These are phyloP conservation scores for Podila clonocystis DNA, from an alignment of 192 early-diverging fungal species.

Conservation along the genomic window DNA sequence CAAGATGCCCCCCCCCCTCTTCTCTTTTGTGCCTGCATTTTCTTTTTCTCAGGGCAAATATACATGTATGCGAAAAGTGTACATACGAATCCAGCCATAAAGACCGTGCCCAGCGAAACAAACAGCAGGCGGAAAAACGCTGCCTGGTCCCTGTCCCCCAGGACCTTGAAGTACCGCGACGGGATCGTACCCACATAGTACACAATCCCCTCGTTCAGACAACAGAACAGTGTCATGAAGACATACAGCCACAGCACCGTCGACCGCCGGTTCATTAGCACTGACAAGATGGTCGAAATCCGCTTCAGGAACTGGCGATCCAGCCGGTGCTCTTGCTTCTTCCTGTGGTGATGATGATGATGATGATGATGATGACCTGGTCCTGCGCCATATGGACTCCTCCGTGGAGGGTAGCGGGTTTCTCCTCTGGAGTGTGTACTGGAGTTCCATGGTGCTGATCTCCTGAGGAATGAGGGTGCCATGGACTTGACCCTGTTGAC, in stretches of 20 bases:
- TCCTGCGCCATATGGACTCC: not conserved
- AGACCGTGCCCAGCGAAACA: slow-evolving; percentile 63
- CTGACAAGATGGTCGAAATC: slow-evolving; percentile 24
- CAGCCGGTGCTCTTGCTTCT: slow-evolving; percentile 41
- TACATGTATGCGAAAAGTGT: slow-evolving; percentile 12
- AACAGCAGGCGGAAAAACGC: slow-evolving; percentile 70
- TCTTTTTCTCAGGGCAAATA: slow-evolving; percentile 8
- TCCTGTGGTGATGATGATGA: not conserved
- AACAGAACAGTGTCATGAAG: slow-evolving; percentile 51
- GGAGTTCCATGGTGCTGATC: not conserved
- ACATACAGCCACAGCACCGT: slow-evolving; percentile 57
- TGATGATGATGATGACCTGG: not conserved
- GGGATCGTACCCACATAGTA: slow-evolving; percentile 80
- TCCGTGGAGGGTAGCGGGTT: not conserved
- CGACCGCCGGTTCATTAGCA: slow-evolving; percentile 31
- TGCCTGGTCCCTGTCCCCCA: slow-evolving; percentile 69
- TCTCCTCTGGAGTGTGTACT: not conserved
- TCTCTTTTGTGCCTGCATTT: not conserved
- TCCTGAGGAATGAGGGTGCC: slow-evolving; percentile 16
- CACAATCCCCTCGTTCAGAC: slow-evolving; percentile 59
- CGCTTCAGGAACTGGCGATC: slow-evolving; percentile 52
- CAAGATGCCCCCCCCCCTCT: too few relatives aligned
- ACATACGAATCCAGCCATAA: slow-evolving; percentile 67
- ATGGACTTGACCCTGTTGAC: slow-evolving; percentile 18
- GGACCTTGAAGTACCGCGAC: slow-evolving; percentile 77